Evolutionary conservation across 2,329 filamentous ascomycete genomes (phyloP).

Genomic region (Lachnellula willkommii): DNA sequence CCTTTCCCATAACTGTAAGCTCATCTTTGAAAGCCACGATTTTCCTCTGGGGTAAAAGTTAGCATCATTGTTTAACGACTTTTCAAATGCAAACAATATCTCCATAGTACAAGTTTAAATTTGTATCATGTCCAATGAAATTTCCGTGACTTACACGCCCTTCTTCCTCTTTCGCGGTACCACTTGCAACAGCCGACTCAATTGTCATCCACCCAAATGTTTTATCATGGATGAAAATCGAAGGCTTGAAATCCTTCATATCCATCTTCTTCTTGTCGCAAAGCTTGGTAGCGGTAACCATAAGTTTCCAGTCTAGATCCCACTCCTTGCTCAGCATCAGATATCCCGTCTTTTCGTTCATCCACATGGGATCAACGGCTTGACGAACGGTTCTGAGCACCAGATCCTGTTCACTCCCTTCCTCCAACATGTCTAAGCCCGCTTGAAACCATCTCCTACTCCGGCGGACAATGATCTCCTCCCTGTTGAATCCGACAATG

Average conservation of each 20-base stretch:
- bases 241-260: constrained; percentile 63
- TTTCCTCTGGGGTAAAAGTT: constrained; percentile 45
- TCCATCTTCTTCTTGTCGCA: constrained; percentile 56
- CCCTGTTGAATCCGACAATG: constrained; percentile 67
- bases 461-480: constrained; percentile 76
- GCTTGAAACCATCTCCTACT: constrained; percentile 66
- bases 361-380: constrained; percentile 62
- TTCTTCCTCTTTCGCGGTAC: constrained; percentile 52
- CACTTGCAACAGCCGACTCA: constrained; percentile 48
- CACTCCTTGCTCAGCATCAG: constrained; percentile 78
- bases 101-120: too few species aligned
- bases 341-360: constrained; percentile 79
- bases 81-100: background rate
- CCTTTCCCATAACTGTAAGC: constrained; percentile 71
- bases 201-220: constrained; percentile 68
- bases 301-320: constrained; percentile 80
- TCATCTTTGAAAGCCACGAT: constrained; percentile 76
- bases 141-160: constrained; percentile 36
- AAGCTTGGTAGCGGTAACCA: constrained; percentile 67
- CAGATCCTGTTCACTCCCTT: constrained; percentile 47
- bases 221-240: constrained; percentile 64
- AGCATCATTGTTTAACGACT: background rate
- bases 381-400: constrained; percentile 58
- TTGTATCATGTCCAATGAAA: background rate
- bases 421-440: constrained; percentile 35